Conservation (phyloP, 2,329 filamentous ascomycete species). For the Zasmidium citrigriseum region DNA sequence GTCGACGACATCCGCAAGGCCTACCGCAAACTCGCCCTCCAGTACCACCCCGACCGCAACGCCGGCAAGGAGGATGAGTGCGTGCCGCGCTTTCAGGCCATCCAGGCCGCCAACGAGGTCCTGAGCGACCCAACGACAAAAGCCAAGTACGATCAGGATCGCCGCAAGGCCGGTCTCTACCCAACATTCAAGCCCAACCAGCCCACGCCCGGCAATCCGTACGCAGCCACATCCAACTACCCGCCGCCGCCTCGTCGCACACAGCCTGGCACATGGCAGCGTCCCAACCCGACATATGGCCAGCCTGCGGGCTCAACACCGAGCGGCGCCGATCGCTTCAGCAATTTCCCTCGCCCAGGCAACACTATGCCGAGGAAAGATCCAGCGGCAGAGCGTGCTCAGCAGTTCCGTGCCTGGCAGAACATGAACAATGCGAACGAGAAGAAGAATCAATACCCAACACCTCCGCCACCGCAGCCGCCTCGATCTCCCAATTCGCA, state of each 20-base stretch:
- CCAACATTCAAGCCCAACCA: slow-evolving; percentile 24
- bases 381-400: slow-evolving; percentile 42
- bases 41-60: slow-evolving; percentile 88
- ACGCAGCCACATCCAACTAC: slow-evolving; percentile 40
- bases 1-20: slow-evolving; percentile 80
- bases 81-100: slow-evolving; percentile 80
- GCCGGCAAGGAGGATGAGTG: slow-evolving; percentile 78
- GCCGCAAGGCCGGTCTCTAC: slow-evolving; percentile 51
- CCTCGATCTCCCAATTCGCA: slow-evolving; percentile 20
- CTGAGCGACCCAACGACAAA: slow-evolving; percentile 61
- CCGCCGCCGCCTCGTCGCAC: slow-evolving; percentile 48
- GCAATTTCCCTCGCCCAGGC: slow-evolving; percentile 41
- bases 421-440: slow-evolving; percentile 47
- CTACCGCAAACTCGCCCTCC: slow-evolving; percentile 80
- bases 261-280: slow-evolving; percentile 39
- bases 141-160: slow-evolving; percentile 63
- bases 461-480: slow-evolving; percentile 20
- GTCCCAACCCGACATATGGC: slow-evolving; percentile 25
- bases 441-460: slow-evolving; percentile 20
- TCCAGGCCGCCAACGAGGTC: slow-evolving; percentile 83
- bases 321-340: slow-evolving; percentile 47
- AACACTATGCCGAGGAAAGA: slow-evolving; percentile 35
- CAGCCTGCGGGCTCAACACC: slow-evolving; percentile 26
- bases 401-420: slow-evolving; percentile 52
- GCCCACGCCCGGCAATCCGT: slow-evolving; percentile 39